Evolutionary conservation across 768 basidiomycete genomes (phyloP), one percentile per base, ranked within the genome.

Genomic region (Paxillus rubicundulus): DNA sequence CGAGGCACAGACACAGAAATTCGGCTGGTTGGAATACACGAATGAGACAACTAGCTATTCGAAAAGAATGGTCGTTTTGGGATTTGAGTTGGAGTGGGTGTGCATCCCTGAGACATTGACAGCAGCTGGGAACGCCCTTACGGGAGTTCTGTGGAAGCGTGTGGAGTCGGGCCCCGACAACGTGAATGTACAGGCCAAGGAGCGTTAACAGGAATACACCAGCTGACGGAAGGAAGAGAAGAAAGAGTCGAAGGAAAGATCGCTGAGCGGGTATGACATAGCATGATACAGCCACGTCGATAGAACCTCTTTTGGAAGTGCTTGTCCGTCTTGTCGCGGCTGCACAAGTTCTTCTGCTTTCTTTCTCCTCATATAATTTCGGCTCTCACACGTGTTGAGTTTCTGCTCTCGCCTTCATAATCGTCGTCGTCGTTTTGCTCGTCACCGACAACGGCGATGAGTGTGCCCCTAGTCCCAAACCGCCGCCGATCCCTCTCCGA

Each of bases 401-500:
- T 57, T 49, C 58, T 47, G 53, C 56, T 50, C 57, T 41, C 43
- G 39, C 54, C 17, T 27, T 40, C 39, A 47, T 18, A 46, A 38
- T 48, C 45, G 1, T 53, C 50, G 20, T 49, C 43, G 45, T 38
- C 46, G 38, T 9, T 45, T 20, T 17, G 45, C 33, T 28, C 42
- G 20, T 45, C 45, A 9, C 40, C 50, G 24, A 45, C 50, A 50
- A 39, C 47, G 53, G 46, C 38, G 57, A 64, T 66, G 65, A 56
- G 55, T 53, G 33, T 46, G 10, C 66, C 69, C 16, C 64, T 71
- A 40, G 69, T 70, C 45, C 69, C 69, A n/a, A 70, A 71, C 63
- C 69, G 74, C 9, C 70, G 68, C 27, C 69, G 73, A 60, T 76
- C 78, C 27, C 68, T 78, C 53, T 85, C 86, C 28, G 89, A 89